These are phyloP conservation scores for Pleurozium schreberi DNA, from an alignment of 225 moss, liverwort and hornwort species.

Conservation along the genomic window DNA sequence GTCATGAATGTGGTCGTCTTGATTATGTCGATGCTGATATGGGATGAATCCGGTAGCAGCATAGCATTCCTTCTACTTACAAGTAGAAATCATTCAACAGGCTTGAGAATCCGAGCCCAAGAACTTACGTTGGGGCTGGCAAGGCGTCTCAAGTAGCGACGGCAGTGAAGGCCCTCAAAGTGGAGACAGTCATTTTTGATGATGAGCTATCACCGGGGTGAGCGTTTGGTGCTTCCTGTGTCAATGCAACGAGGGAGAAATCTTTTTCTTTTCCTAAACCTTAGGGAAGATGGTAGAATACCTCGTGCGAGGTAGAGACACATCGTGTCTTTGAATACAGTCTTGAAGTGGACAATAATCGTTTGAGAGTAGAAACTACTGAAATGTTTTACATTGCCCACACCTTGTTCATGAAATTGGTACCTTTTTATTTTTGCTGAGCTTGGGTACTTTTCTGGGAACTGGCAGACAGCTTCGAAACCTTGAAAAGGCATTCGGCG, in stretches of 20 bases:
- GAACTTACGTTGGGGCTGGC: slow-evolving; percentile 87
- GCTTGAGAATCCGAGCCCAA: slow-evolving; percentile 85
- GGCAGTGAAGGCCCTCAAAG: slow-evolving; percentile 79
- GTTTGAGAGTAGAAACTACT: neutral
- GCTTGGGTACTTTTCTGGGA: neutral
- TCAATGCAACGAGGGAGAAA: neutral
- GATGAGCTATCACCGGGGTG: slow-evolving; percentile 98
- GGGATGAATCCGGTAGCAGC: neutral
- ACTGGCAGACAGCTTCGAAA: slow-evolving; percentile 81
- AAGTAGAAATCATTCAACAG: slow-evolving; percentile 42
- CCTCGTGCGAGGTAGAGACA: neutral
- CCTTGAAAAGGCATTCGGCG: slow-evolving; percentile 81
- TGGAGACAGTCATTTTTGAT: slow-evolving; percentile 94
- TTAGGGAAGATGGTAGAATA: neutral
- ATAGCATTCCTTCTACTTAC: slow-evolving; percentile 2
- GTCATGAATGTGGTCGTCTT: neutral
- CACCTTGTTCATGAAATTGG: neutral
- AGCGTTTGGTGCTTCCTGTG: neutral
- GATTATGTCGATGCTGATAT: neutral
- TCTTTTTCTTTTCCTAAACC: neutral
- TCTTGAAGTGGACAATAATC: neutral
- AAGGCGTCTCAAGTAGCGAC: slow-evolving; percentile 88
- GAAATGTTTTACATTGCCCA: neutral
- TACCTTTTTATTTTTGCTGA: neutral
- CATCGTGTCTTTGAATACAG: neutral